Evolutionary conservation across 345 rosid species (phyloP).

Genomic region (Eucalyptus dawsonii): DNA sequence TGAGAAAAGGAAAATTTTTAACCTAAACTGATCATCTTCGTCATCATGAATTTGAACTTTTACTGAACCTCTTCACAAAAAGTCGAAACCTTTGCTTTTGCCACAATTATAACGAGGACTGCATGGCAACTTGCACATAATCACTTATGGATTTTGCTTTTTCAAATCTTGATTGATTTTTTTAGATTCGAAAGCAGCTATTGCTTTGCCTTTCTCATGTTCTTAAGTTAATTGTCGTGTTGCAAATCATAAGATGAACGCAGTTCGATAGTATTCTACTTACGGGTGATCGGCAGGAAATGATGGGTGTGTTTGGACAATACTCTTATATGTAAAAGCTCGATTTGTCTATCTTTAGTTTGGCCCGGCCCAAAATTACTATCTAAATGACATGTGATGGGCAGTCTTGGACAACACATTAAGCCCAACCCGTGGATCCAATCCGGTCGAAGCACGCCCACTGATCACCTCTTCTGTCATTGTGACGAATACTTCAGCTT

Average conservation of each 20-base stretch:
- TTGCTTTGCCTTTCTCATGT: background rate
- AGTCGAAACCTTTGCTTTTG: accelerated
- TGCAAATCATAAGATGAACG: background rate
- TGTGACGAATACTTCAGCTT: background rate
- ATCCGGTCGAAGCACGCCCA: background rate
- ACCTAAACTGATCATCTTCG: background rate
- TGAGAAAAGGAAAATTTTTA: accelerated
- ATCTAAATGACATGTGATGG: background rate
- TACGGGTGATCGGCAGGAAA: background rate
- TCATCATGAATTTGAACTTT: background rate
- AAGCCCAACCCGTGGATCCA: background rate
- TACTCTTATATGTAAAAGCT: background rate
- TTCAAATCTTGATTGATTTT: background rate
- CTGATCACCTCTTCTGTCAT: background rate
- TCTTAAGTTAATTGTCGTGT: background rate
- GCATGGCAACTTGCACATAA: background rate
- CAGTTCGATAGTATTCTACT: background rate
- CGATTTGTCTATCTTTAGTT: background rate
- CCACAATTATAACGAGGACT: accelerated
- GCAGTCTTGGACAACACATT: background rate
- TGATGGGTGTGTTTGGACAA: background rate
- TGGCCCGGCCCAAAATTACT: background rate
- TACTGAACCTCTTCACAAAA: background rate
- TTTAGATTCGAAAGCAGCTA: accelerated
- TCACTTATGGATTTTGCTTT: background rate